phyloP scores from a whole-genome alignment of 306 rosid species.

The Lupinus albus region DNA sequence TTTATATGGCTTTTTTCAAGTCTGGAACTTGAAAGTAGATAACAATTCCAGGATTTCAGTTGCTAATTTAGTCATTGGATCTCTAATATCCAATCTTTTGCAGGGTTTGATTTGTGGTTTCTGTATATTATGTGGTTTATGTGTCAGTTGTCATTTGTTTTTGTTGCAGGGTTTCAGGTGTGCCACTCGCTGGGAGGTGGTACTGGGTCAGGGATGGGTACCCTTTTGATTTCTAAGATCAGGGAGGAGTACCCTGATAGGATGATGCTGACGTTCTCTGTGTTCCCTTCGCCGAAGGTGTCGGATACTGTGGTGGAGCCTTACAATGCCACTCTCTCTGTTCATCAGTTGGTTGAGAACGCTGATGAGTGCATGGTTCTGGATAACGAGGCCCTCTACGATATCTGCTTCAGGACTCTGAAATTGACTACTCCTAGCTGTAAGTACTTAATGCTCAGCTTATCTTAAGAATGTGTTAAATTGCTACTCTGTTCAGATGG shows the following conservation, averaged over 20 bases:
- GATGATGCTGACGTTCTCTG: constrained; percentile 65
- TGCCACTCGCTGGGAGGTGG: constrained; percentile 66
- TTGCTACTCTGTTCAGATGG: background rate
- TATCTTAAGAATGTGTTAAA: background rate
- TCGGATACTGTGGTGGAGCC: constrained; percentile 69
- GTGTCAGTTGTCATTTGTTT: background rate
- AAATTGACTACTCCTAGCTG: constrained; percentile 65
- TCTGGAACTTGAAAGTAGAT: background rate
- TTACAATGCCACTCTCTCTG: constrained; percentile 64
- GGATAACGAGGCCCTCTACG: constrained; percentile 63
- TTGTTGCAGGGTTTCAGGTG: constrained; percentile 55
- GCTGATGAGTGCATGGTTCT: constrained; percentile 69
- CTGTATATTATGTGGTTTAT: background rate
- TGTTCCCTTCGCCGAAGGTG: constrained; percentile 62
- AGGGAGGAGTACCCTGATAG: constrained; percentile 67
- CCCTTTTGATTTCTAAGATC: constrained; percentile 57
- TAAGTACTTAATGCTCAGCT: constrained; percentile 37
- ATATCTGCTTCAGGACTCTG: constrained; percentile 64
- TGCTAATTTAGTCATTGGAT: background rate
- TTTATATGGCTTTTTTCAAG: background rate
- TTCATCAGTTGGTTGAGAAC: constrained; percentile 66
- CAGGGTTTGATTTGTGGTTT: background rate
- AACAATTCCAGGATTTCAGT: background rate
- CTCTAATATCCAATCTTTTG: background rate
- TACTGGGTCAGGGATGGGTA: constrained; percentile 68